phyloP scores from a whole-genome alignment of 1,139 yeast species.

The Debaryomyces coudertii region DNA sequence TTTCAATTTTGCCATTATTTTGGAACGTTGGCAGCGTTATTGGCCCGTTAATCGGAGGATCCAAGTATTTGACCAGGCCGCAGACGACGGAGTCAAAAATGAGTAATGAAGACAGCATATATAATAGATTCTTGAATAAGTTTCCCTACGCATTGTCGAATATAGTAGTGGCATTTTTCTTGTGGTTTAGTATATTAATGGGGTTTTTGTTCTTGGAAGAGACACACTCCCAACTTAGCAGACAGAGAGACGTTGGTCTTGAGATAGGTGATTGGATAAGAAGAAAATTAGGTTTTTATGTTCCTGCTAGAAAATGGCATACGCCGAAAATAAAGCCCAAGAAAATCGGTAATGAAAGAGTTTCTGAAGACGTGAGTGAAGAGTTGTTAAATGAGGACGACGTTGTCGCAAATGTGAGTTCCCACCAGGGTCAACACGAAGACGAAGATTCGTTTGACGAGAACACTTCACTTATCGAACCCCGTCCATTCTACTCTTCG shows the following conservation, averaged over 20 bases:
- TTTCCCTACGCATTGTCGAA: conserved; percentile 67
- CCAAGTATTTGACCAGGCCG: conserved; percentile 33
- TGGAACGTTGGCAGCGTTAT: conserved; percentile 42
- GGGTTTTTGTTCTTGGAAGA: conserved; percentile 63
- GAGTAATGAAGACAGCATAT: conserved; percentile 14
- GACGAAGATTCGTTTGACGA: conserved; percentile 7
- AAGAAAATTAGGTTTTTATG: conserved; percentile 33
- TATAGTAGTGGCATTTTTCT: conserved; percentile 50
- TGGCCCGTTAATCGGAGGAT: conserved; percentile 65
- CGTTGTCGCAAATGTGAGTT: neutral
- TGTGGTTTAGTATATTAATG: conserved; percentile 40
- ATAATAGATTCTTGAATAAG: conserved; percentile 35
- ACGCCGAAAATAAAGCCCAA: neutral
- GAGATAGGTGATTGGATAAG: conserved; percentile 54
- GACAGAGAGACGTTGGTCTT: conserved; percentile 52
- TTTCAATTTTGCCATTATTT: conserved; percentile 37
- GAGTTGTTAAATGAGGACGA: neutral
- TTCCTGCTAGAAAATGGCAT: conserved; percentile 40
- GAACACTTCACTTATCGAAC: conserved; percentile 4
- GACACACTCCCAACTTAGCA: conserved; percentile 50
- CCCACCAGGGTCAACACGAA: neutral
- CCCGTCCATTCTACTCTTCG: conserved; percentile 14
- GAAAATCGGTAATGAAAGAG: neutral
- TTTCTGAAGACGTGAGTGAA: neutral
- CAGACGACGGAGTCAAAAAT: neutral